A percentile compares a stretch with the other conserved stretches of the same genome.
Evolutionary conservation across 257 asterid species (phyloP).

Genomic region (Penstemon eatonii): DNA sequence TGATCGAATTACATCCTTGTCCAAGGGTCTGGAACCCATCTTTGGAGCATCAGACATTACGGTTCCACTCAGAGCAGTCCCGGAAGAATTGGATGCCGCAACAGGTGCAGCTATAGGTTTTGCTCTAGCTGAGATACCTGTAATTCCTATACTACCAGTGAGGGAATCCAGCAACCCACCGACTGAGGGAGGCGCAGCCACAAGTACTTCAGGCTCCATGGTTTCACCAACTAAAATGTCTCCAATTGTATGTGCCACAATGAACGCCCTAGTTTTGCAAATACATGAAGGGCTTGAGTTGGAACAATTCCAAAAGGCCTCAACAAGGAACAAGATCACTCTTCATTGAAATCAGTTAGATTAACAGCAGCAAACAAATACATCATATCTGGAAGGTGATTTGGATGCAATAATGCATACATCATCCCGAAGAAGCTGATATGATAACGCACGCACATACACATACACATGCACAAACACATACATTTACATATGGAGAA

Average conservation of each 20-base stretch:
- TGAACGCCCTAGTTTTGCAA: constrained; percentile 60
- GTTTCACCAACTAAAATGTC: constrained; percentile 78
- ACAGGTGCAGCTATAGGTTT: constrained; percentile 82
- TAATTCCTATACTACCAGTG: constrained; percentile 90
- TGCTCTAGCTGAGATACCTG: constrained; percentile 78
- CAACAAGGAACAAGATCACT: constrained; percentile 24
- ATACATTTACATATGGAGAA: constrained; percentile 1
- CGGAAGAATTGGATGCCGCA: constrained; percentile 70
- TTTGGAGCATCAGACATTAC: constrained; percentile 65
- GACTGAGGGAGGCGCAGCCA: constrained; percentile 75
- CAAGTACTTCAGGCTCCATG: constrained; percentile 85
- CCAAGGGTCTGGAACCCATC: constrained; percentile 80
- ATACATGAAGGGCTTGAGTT: constrained; percentile 21
- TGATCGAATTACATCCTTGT: constrained; percentile 81
- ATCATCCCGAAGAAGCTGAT: constrained; percentile 12
- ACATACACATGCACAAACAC: background rate
- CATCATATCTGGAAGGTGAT: background rate
- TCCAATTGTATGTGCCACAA: constrained; percentile 78
- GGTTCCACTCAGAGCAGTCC: constrained; percentile 65
- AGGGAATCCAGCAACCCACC: constrained; percentile 96
- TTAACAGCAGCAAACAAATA: constrained; percentile 16
- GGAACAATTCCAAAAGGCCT: constrained; percentile 15
- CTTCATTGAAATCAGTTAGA: constrained; percentile 12
- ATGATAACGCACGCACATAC: background rate
- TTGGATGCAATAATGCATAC: constrained; percentile 1